Evolutionary conservation across 164 flowering plant genomes (phyloP).

Genomic region (Vitis labrusca): DNA sequence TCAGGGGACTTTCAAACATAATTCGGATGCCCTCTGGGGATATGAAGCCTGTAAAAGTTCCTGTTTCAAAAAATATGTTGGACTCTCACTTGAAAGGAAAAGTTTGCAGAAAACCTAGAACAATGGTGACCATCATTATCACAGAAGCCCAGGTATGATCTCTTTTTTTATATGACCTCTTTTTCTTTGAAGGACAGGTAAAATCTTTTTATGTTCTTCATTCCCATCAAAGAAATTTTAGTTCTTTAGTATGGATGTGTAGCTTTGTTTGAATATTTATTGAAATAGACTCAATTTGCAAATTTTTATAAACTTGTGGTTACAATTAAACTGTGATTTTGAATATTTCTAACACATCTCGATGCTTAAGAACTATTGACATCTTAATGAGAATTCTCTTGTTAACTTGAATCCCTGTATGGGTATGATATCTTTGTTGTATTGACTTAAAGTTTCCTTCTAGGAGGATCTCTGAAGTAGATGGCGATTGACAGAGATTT

Average conservation of each 20-base stretch:
- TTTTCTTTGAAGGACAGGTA: background rate
- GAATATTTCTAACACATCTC: no score
- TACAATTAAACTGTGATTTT: no score
- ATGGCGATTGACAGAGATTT: no score
- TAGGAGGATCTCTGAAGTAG: no score
- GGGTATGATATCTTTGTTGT: no score
- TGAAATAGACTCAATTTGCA: no score
- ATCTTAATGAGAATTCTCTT: no score
- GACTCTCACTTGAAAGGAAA: conserved; percentile 71
- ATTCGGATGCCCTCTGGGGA: conserved; percentile 85
- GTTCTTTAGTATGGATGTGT: background rate
- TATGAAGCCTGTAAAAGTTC: conserved; percentile 75
- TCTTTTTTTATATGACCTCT: background rate
- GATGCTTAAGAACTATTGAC: no score
- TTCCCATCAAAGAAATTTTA: background rate
- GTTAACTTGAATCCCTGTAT: no score
- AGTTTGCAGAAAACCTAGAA: conserved; percentile 31
- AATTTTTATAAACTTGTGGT: no score
- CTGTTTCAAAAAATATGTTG: conserved; percentile 79
- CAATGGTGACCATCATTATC: conserved; percentile 67
- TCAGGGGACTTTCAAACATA: conserved; percentile 48
- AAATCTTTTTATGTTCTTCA: background rate
- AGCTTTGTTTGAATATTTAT: no score
- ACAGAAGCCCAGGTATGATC: conserved; percentile 72
- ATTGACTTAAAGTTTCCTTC: no score